These are phyloP conservation scores for Phytophthora citricola DNA, from an alignment of 352 stramenopile genomes.

Conservation along the genomic window DNA sequence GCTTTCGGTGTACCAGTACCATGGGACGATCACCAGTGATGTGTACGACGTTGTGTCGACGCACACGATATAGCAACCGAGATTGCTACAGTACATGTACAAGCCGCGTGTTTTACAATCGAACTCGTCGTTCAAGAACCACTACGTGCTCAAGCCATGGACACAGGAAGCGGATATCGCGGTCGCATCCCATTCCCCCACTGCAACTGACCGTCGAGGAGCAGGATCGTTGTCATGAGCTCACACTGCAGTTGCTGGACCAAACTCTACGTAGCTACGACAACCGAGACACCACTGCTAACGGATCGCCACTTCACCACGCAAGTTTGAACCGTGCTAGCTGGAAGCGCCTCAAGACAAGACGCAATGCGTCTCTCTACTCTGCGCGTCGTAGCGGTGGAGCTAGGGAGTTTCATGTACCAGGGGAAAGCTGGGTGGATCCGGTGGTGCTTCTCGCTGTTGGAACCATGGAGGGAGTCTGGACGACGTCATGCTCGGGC, in stretches of 20 bases:
- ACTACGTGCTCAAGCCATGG: slow-evolving; percentile 2
- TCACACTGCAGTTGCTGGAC: slow-evolving; percentile 31
- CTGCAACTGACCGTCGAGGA: slow-evolving; percentile 24
- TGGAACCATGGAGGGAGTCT: slow-evolving; percentile 20
- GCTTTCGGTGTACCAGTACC: background rate
- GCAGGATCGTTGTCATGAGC: slow-evolving; percentile 24
- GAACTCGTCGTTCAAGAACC: too few relatives aligned
- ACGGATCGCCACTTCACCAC: slow-evolving; percentile 22
- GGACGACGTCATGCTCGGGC: slow-evolving; percentile 33
- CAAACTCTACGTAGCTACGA: slow-evolving; percentile 32
- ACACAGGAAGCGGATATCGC: slow-evolving; percentile 18
- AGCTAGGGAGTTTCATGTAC: slow-evolving; percentile 6
- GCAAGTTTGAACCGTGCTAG: slow-evolving; percentile 10
- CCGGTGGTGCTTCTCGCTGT: slow-evolving; percentile 22
- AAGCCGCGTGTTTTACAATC: too few relatives aligned
- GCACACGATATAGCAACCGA: slow-evolving; percentile 10
- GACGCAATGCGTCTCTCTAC: slow-evolving; percentile 31
- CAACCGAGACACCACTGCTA: slow-evolving; percentile 12
- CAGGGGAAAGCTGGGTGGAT: slow-evolving; percentile 15
- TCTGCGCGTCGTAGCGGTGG: slow-evolving; percentile 3
- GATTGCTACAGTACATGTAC: too few relatives aligned
- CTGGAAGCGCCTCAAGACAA: slow-evolving; percentile 32
- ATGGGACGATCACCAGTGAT: slow-evolving; percentile 1
- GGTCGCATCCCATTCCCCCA: slow-evolving; percentile 17
- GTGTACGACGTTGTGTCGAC: slow-evolving; percentile 10